These are phyloP conservation scores for Hypoxylon rubiginosum DNA, from an alignment of 2,329 filamentous ascomycete species.

Conservation along the genomic window DNA sequence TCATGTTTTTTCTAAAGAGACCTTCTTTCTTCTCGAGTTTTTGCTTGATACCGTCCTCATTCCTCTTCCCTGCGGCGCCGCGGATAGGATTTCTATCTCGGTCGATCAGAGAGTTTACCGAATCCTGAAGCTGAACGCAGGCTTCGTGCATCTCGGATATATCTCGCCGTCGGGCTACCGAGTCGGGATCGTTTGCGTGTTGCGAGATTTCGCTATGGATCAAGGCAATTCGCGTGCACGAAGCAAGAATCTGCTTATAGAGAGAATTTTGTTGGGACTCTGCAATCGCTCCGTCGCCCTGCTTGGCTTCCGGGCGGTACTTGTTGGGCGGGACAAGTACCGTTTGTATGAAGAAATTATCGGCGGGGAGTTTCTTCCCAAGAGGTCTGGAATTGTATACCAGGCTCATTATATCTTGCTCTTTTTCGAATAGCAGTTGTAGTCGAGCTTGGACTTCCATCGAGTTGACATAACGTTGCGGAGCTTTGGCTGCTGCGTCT, in stretches of 20 bases:
- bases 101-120: constrained; percentile 94
- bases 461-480: constrained; percentile 83
- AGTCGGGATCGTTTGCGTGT: constrained; percentile 51
- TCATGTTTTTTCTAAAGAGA: constrained; percentile 99
- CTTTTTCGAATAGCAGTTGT: constrained; percentile 84
- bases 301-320: constrained; percentile 88
- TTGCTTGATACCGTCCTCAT: constrained; percentile 97
- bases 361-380: constrained; percentile 75
- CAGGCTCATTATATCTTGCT: constrained; percentile 85
- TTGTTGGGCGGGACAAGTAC: constrained; percentile 92
- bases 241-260: constrained; percentile 86
- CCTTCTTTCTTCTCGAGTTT: constrained; percentile 99
- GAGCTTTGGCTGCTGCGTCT: constrained; percentile 51
- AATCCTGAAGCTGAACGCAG: constrained; percentile 87
- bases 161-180: constrained; percentile 65
- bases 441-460: constrained; percentile 87
- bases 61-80: constrained; percentile 80
- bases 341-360: constrained; percentile 94
- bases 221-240: constrained; percentile 79
- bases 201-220: constrained; percentile 77
- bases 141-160: constrained; percentile 84
- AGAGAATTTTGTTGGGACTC: constrained; percentile 90
- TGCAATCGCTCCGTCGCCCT: constrained; percentile 83
- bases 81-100: constrained; percentile 86
- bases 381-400: constrained; percentile 83